Base-by-base conservation (phyloP, 2,329 filamentous ascomycete genomes). In the Sporothrix inflata region DNA sequence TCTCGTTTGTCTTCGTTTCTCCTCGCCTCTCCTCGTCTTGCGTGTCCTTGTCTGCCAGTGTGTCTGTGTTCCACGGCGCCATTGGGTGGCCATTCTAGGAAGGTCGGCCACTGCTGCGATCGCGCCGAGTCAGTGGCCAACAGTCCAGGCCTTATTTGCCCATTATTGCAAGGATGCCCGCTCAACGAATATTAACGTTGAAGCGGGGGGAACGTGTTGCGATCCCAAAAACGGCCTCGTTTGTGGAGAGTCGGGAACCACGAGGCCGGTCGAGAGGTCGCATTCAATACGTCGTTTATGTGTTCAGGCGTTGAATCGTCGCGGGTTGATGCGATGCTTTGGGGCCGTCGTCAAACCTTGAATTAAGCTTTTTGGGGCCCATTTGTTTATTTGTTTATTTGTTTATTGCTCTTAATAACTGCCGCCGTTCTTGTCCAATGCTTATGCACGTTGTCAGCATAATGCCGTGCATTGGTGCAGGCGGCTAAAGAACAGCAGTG, bases 391-490 rank as follows among this genome's bases (percentile, higher is more conserved):
- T 38, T 45, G n/a, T n/a, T n/a, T n/a, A 40, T 9, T 21, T 61
- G 57, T 6, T 34, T 34, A 34, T 34, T 34, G 53, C 53, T 19
- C 12, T 30, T 16, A 16, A 16, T 24, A 8, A 55, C 30, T 19
- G 19, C 55, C 55, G 55, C 14, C 34, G 30, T 9, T 57, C 27
- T 57, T 45, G 21, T 65, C 60, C 60, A 45, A 65, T 65, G 38
- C 60, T 45, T 65, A 65, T 45, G 21, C 38, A 65, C 60, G 38
- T 65, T 65, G 60, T 65, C 60, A 65, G 38, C 60, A 65, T 45
- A 45, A 65, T 9, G 38, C 38, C 12, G 21, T 16, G 9, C 14
- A n/a, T n/a, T 27, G 24, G 12, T 21, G 24, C 63, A 27, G 24
- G 21, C 12, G 9, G 40, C 30, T 34, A 34, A 34, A 34, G 30